Evolutionary conservation across 306 rosid species (phyloP).

Genomic region (Vigna nakashimae): DNA sequence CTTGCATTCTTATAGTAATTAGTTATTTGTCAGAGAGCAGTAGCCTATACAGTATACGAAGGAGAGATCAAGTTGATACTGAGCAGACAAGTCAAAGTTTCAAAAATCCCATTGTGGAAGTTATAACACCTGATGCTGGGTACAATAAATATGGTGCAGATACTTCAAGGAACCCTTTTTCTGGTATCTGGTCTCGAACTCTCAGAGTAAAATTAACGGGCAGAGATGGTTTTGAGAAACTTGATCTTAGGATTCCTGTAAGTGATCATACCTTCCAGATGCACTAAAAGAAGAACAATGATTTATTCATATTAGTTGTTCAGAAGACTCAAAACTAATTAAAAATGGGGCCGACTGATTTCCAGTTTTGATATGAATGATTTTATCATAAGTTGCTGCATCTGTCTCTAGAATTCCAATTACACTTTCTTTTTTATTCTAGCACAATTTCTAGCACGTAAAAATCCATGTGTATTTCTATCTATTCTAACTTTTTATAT

Average conservation of each 20-base stretch:
- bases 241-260: conserved; percentile 90
- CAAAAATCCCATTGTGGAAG: conserved; percentile 84
- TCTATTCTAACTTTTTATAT: neutral
- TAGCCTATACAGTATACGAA: conserved; percentile 69
- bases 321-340: neutral
- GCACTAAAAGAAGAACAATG: neutral
- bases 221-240: conserved; percentile 90
- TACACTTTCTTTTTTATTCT: conserved; percentile 22
- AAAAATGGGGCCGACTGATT: conserved; percentile 16
- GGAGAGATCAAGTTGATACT: conserved; percentile 66
- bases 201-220: conserved; percentile 89
- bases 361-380: neutral
- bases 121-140: conserved; percentile 94
- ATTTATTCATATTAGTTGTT: conserved; percentile 19
- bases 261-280: conserved; percentile 51
- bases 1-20: conserved; percentile 51
- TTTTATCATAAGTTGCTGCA: conserved; percentile 16
- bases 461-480: neutral
- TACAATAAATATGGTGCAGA: conserved; percentile 78
- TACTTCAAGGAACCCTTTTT: conserved; percentile 69
- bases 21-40: conserved; percentile 81
- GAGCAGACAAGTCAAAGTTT: conserved; percentile 70
- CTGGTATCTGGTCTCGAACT: conserved; percentile 85
- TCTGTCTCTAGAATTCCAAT: conserved; percentile 4
- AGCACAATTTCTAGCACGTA: neutral